Base-by-base conservation (phyloP, 225 moss, liverwort and hornwort genomes). In the Antitrichia curtipendula region DNA sequence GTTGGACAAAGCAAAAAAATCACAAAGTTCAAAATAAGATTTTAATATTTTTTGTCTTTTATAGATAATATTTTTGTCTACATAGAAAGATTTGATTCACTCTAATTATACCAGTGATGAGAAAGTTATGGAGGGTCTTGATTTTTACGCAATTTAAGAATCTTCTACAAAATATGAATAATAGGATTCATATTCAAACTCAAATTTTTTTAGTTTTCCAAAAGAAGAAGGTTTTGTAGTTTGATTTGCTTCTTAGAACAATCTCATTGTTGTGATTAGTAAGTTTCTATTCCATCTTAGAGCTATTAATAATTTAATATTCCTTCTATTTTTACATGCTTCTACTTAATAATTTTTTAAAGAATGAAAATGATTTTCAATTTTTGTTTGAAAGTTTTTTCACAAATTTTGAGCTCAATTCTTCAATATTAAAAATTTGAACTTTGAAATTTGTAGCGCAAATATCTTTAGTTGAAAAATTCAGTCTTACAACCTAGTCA, bases 1-100 rank as follows among this genome's bases (percentile, higher is more conserved):
- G 1, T 3, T 22, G 4, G 7, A 0, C 0, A 38, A 0, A 3
- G 22, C 22, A 0, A 65, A 68, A 66, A 9, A 32, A 7, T 32
- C 3, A 17, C 3, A 32, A 32, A 12, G 12, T 1, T 65, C n/a
- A 11, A 21, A 36, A 11, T n/a, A 36, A 36, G 2, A n/a, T 36
- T 13, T 36, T 20, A 3, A 20, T n/a, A 6, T 4, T 3, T 3
- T 10, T 21, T 38, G 22, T 38, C 3, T 66, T n/a, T 66, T 1
- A 12, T 66, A n/a, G 11, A n/a, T 19, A 20, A 6, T 20, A 9
- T 11, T 36, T 17, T 6, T 70, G 2, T 41, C 24, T 41, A 8
- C 5, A 41, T 25, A 0, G 3, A 25, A 69, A 24, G 40, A 38
- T 25, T 40, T 3, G 0, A 69, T 40, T 69, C 8, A 24, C 8